Percentiles rank a stretch among this genome's conserved stretches.
Conservation (phyloP, 148 eudicot species). For the Diospyros kaki region DNA sequence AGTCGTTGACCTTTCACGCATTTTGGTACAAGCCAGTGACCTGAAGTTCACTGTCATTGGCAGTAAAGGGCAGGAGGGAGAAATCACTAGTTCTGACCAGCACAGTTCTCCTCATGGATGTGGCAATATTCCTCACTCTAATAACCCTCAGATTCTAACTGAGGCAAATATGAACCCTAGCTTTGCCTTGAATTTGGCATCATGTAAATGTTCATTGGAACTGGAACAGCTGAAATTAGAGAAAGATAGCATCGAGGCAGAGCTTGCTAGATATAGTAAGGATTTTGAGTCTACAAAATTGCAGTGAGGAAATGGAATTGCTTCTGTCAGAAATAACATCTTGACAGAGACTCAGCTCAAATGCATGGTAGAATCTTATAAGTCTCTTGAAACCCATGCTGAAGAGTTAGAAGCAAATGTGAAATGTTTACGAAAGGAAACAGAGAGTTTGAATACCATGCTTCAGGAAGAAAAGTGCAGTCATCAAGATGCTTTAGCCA, state of each 20-base stretch:
- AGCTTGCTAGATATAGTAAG: constrained; percentile 11
- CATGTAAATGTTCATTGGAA: constrained; percentile 9
- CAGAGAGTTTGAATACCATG: constrained; percentile 14
- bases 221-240: constrained; percentile 12
- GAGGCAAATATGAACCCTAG: background rate
- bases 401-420: constrained; percentile 12
- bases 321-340: constrained; percentile 12
- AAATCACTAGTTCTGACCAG: background rate
- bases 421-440: background rate
- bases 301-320: constrained; percentile 5
- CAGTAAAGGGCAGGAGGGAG: background rate
- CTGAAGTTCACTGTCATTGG: background rate
- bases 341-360: constrained; percentile 19
- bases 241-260: constrained; percentile 1
- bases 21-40: constrained; percentile 1
- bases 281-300: constrained; percentile 7
- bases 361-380: constrained; percentile 20
- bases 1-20: constrained; percentile 5
- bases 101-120: background rate
- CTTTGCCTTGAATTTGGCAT: background rate
- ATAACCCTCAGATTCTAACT: background rate
- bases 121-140: background rate
- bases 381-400: constrained; percentile 14
- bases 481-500: constrained; percentile 14
- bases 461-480: constrained; percentile 18